Evolutionary conservation across 108 stramenopile species (phyloP), one percentile per base, ranked within the genome.

Genomic region (Pseudonitzschia multistriata): DNA sequence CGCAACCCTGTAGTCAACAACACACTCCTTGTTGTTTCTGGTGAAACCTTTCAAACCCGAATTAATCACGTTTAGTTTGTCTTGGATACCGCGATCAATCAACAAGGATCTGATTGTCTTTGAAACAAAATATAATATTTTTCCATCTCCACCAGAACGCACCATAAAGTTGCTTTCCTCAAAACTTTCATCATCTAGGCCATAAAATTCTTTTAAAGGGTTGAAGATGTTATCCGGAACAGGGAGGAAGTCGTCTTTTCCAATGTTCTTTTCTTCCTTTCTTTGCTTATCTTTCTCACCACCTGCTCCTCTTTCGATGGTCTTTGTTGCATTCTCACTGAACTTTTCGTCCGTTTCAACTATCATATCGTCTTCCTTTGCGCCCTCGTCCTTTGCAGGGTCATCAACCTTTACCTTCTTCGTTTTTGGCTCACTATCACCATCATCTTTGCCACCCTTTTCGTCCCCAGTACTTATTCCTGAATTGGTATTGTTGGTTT

Each of bases 1-100:
- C n/a, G 83, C 57, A 28, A 91, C 60, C 33, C 93, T 81, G 61
- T 88, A 90, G 19, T 39, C 70, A 3, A 74, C 75, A 1, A 56
- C 74, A 48, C 79, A 78, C 39, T 83, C 79, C 30, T 87, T 83
- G 63, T 79, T 88, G 68, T 82, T 83, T 52, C 89, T 63, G 61
- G 81, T 79, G 62, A 94, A 94, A 3, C 79, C 86, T 63, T 89
- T 91, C 55, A 94, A 73, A 3, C 93, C 93, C 49, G 89, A 85
- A 47, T 79, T 88, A 49, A 94, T 88, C 0, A 94, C 84, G 24
- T 85, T 88, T 7, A 91, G 52, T 29, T 85, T 74, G 55, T 86
- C 73, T 72, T 91, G 90, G 40, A 94, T 76, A 6, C 90, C 88
- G 19, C 65, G 53, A 66, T 88, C 88, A 50, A 91, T 91, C 49